phyloP scores from a whole-genome alignment of 2,329 filamentous ascomycete genomes.

The Diaporthe vaccinii region DNA sequence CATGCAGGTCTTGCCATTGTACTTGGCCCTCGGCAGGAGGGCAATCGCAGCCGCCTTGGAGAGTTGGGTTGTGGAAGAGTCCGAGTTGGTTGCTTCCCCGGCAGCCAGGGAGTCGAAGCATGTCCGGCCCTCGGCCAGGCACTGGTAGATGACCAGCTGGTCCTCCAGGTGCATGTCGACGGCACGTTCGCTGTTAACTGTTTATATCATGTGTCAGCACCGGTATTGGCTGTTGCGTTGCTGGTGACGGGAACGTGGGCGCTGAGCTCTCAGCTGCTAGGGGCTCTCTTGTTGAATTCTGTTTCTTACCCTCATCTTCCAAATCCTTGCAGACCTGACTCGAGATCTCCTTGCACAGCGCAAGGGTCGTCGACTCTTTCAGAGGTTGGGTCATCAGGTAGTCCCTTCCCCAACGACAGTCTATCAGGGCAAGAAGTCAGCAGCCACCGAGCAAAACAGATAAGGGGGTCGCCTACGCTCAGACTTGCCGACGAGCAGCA shows the following conservation, averaged over 20 bases:
- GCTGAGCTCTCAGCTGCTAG: too few relatives aligned
- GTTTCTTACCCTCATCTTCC: slow-evolving; percentile 54
- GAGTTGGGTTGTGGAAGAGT: slow-evolving; percentile 28
- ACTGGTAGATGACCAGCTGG: slow-evolving; percentile 72
- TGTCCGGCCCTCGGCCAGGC: slow-evolving; percentile 67
- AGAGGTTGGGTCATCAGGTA: slow-evolving; percentile 49
- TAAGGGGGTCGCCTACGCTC: slow-evolving; percentile 30
- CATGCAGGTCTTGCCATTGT: slow-evolving; percentile 30
- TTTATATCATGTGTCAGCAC: background rate
- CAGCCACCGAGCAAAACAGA: background rate
- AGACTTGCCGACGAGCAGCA: slow-evolving; percentile 69
- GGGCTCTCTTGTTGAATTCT: background rate
- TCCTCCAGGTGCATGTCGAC: slow-evolving; percentile 73
- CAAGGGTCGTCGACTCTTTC: slow-evolving; percentile 42
- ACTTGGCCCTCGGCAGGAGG: slow-evolving; percentile 31
- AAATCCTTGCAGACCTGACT: slow-evolving; percentile 60
- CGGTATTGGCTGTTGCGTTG: background rate
- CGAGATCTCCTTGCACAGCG: slow-evolving; percentile 56
- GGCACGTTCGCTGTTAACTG: slow-evolving; percentile 56
- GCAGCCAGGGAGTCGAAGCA: slow-evolving; percentile 53
- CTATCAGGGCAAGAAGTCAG: slow-evolving; percentile 23
- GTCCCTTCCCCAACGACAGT: slow-evolving; percentile 64
- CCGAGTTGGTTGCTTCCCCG: slow-evolving; percentile 8
- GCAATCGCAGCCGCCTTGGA: slow-evolving; percentile 24
- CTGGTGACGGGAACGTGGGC: background rate